Conservation (phyloP, 2,329 filamentous ascomycete species). For the Cladophialophora exuberans region DNA sequence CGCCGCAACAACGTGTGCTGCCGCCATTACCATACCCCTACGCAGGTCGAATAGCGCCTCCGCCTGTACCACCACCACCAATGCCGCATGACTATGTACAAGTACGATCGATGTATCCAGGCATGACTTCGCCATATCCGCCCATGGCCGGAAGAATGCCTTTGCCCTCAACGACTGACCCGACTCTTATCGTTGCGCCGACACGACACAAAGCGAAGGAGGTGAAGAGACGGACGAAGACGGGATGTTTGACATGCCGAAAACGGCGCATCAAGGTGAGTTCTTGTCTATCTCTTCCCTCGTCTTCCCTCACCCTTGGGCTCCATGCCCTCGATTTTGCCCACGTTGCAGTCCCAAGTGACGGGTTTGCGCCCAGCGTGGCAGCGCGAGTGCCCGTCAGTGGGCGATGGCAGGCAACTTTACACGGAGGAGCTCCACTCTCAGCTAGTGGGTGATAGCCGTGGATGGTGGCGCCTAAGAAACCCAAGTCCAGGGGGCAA, state of each 20-base stretch:
- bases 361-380: too few species aligned
- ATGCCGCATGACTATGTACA: constrained; percentile 29
- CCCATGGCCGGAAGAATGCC: constrained; percentile 29
- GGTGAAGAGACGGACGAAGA: constrained; percentile 76
- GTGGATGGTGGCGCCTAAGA: constrained; percentile 17
- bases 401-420: constrained; percentile 22
- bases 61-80: constrained; percentile 26
- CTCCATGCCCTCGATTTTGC: neutral
- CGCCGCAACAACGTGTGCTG: constrained; percentile 30
- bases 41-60: constrained; percentile 28
- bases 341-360: neutral
- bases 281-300: constrained; percentile 4
- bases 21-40: constrained; percentile 34
- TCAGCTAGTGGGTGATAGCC: constrained; percentile 17
- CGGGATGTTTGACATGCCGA: constrained; percentile 68
- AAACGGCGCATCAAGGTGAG: constrained; percentile 74
- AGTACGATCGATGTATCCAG: constrained; percentile 30
- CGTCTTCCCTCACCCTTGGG: neutral
- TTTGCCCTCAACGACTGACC: constrained; percentile 31
- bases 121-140: constrained; percentile 28
- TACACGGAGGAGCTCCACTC: constrained; percentile 29
- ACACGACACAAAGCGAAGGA: constrained; percentile 65
- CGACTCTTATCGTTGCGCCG: constrained; percentile 31
- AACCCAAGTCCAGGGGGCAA: constrained; percentile 13
- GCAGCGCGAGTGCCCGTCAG: too few species aligned